Percentiles rank a stretch among this genome's conserved stretches.
phyloP scores from a whole-genome alignment of 257 asterid genomes.

The Nicotiana attenuata region DNA sequence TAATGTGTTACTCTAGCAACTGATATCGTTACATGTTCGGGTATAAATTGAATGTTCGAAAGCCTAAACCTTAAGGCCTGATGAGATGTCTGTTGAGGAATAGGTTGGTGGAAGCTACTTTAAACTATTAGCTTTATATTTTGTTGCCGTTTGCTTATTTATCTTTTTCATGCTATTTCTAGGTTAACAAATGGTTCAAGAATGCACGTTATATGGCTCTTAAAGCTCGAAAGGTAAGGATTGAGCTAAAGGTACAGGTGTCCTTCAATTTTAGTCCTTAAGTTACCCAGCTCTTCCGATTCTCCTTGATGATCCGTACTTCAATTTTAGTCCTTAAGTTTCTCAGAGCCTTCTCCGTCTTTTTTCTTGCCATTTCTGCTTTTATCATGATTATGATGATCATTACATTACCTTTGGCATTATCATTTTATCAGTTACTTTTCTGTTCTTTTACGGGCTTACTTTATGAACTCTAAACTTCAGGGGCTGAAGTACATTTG shows the following conservation, averaged over 20 bases:
- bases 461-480: slow-evolving; percentile 3
- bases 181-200: slow-evolving; percentile 99
- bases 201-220: slow-evolving; percentile 93
- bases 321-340: background rate
- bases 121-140: background rate
- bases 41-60: background rate
- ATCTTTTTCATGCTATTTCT: slow-evolving; percentile 24
- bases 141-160: slow-evolving; percentile 8
- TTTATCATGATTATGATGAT: background rate
- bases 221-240: slow-evolving; percentile 78
- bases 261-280: background rate
- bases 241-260: background rate
- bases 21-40: no score
- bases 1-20: no score
- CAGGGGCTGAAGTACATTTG: background rate
- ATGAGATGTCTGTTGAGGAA: background rate
- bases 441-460: background rate
- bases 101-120: background rate
- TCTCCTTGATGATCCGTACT: no score
- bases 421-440: slow-evolving; percentile 8
- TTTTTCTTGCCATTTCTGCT: background rate
- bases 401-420: background rate
- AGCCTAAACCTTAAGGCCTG: background rate
- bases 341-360: background rate
- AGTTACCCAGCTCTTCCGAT: background rate